Base-by-base conservation (phyloP, 1,284 basidiomycete species). In the Cryptococcus maquisensis region DNA sequence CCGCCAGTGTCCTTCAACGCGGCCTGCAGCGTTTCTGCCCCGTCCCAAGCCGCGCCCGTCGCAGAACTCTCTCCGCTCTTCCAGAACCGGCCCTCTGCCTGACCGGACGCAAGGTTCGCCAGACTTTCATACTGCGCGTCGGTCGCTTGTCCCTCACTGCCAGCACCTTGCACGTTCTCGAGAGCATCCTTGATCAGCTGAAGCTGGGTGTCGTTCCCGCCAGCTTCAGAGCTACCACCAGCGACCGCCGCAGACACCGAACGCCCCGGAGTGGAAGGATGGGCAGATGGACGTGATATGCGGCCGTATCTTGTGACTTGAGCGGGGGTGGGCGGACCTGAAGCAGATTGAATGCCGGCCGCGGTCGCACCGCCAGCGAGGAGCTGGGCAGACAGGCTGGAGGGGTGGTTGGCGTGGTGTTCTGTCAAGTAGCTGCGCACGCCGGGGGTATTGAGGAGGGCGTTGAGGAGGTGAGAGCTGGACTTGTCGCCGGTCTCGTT, bases 271-370 rank as follows among this genome's bases (percentile, higher is more conserved):
- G 18, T 47, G 15, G 49, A 54, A 23, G 47, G 47, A 35, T 54
- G 40, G 16, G 56, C 47, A 26, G 62, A 57, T 20, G 62, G 62
- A 39, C 59, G 50, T 24, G 62, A 63, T 4, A 63, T 59, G 16
- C 62, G 46, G 10, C 62, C 62, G 16, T 50, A 61, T 52, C 62
- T 37, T 9, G 62, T 63, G 28, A 59, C 56, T 39, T 61, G 61
- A 6, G 47, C 43, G 3, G 60, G 60, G 13, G 60, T 62, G 44
- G 51, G 49, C 7, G 51, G 56, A 44, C 28, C 28, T 2, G 28
- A 10, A 10, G 28, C 28, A 10, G 28, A 6, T 32, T 32, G 28
- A 32, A n/a, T n/a, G n/a, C n/a, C n/a, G n/a, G 28, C 28, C 6
- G 28, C 10, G 28, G 28, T 6, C 4, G 28, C 28, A 8, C 3